These are phyloP conservation scores for Auxenochlorella pyrenoidosa DNA, from an alignment of 139 green algal species.

Conservation along the genomic window DNA sequence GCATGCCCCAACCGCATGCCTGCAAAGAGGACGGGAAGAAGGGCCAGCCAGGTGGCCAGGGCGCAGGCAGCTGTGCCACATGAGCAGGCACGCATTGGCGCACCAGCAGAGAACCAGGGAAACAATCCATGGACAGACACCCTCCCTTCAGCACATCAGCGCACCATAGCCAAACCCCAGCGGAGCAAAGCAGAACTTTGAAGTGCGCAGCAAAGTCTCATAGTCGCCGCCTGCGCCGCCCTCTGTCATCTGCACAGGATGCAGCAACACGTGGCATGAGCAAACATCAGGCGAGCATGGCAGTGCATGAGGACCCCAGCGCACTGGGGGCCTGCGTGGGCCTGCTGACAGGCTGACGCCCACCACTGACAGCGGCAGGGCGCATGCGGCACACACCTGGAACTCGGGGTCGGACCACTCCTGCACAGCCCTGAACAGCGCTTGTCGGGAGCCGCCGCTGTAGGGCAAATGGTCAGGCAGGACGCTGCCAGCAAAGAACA, in stretches of 20 bases:
- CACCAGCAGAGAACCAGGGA: too few relatives aligned
- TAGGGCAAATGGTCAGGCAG: not conserved
- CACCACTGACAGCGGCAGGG: too few relatives aligned
- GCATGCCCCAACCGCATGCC: constrained; percentile 47
- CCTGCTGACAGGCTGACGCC: too few relatives aligned
- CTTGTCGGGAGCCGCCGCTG: not conserved
- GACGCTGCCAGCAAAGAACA: not conserved
- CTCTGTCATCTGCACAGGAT: not conserved
- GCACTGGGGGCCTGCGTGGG: too few relatives aligned
- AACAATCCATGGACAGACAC: too few relatives aligned
- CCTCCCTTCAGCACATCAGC: too few relatives aligned
- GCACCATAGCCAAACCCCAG: not conserved
- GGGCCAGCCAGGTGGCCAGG: too few relatives aligned
- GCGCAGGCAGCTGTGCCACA: too few relatives aligned
- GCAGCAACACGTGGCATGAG: too few relatives aligned
- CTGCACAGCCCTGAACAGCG: not conserved
- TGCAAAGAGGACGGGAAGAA: not conserved
- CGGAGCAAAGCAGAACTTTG: not conserved
- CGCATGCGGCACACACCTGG: not conserved
- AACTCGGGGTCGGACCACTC: not conserved
- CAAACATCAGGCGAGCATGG: too few relatives aligned
- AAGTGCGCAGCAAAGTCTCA: not conserved
- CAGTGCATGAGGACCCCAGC: too few relatives aligned
- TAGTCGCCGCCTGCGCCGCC: not conserved
- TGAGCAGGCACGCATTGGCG: too few relatives aligned